Evolutionary conservation across 441 rosid species (phyloP).

Genomic region (Aquilaria agallochum): DNA sequence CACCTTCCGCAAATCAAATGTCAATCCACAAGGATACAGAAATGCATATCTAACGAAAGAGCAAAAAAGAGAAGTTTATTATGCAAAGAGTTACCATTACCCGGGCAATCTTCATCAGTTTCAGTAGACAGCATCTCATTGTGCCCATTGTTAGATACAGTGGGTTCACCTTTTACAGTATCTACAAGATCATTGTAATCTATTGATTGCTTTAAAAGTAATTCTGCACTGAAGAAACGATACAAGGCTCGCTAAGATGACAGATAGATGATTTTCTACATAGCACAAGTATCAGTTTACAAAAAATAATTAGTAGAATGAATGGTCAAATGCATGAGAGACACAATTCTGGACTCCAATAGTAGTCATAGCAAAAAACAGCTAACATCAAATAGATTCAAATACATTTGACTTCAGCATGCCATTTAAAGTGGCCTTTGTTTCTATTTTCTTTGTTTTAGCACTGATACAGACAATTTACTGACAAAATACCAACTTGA

Average conservation of each 20-base stretch:
- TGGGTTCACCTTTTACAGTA: slow-evolving; percentile 32
- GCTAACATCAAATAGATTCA: too few relatives aligned
- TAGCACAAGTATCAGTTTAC: too few relatives aligned
- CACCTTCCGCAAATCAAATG: slow-evolving; percentile 23
- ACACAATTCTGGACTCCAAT: too few relatives aligned
- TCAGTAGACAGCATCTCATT: slow-evolving; percentile 21
- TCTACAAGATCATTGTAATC: slow-evolving; percentile 88
- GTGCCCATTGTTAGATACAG: slow-evolving; percentile 23
- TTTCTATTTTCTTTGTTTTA: too few relatives aligned
- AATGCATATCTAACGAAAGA: neutral
- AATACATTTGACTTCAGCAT: too few relatives aligned
- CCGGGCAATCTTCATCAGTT: slow-evolving; percentile 28
- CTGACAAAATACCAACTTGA: too few relatives aligned
- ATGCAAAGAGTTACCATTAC: slow-evolving; percentile 32
- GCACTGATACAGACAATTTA: too few relatives aligned
- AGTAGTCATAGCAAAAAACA: too few relatives aligned
- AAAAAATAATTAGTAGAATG: too few relatives aligned
- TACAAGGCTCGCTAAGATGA: neutral
- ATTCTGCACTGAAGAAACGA: slow-evolving; percentile 67
- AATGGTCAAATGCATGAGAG: too few relatives aligned
- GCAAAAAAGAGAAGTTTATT: neutral
- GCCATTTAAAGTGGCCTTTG: too few relatives aligned
- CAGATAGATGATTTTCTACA: neutral
- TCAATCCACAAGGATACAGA: neutral
- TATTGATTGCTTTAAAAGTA: slow-evolving; percentile 64